phyloP scores from a whole-genome alignment of 257 asterid genomes.

The Penstemon barbatus region DNA sequence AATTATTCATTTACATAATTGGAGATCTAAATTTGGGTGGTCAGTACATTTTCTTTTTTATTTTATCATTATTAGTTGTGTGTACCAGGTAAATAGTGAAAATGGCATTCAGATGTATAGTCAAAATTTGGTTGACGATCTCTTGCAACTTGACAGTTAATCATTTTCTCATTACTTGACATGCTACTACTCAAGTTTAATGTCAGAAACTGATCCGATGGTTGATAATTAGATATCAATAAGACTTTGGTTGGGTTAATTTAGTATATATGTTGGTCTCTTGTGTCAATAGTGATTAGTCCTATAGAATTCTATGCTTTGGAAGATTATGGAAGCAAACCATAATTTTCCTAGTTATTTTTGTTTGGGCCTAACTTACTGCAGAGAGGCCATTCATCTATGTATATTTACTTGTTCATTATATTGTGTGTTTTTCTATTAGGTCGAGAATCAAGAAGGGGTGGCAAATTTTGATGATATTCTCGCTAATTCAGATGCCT shows the following conservation, averaged over 20 bases:
- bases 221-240: conserved; percentile 6
- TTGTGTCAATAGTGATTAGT: background rate
- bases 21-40: background rate
- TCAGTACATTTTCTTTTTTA: background rate
- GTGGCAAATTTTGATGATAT: conserved; percentile 89
- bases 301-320: background rate
- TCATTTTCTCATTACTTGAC: conserved; percentile 3
- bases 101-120: conserved; percentile 2
- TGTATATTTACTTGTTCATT: conserved; percentile 3
- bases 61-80: too few relatives aligned
- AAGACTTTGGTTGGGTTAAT: background rate
- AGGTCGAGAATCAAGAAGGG: conserved; percentile 96
- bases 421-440: conserved; percentile 3
- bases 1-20: background rate
- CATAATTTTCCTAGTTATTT: background rate
- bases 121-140: background rate
- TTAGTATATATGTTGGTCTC: background rate
- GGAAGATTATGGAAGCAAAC: background rate
- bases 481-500: conserved; percentile 80
- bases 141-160: conserved; percentile 10
- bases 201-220: background rate
- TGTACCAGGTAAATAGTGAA: background rate
- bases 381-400: background rate
- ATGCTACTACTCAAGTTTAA: conserved; percentile 4
- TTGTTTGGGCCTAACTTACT: conserved; percentile 5